phyloP scores from a whole-genome alignment of 345 rosid species.

The Syzygium grande region DNA sequence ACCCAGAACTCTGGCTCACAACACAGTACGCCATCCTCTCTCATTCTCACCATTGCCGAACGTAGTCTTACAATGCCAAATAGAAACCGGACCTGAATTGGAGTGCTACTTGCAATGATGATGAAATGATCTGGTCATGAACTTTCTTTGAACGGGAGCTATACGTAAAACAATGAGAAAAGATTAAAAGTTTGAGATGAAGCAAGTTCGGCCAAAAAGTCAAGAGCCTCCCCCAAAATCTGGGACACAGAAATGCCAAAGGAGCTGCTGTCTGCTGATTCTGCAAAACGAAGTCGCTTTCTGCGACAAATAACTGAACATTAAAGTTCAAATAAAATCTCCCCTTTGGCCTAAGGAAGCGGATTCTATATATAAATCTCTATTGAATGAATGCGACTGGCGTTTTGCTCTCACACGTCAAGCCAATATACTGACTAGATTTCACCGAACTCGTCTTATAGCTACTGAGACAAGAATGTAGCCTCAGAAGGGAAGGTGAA shows the following conservation, averaged over 20 bases:
- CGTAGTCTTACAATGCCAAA: not conserved
- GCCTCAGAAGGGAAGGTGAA: not conserved
- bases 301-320: not conserved
- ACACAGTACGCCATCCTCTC: conserved; percentile 7
- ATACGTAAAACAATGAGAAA: not conserved
- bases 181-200: not conserved
- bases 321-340: not conserved
- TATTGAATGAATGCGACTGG: not conserved
- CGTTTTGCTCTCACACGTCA: not conserved
- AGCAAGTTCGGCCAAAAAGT: not conserved
- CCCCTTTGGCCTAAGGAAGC: not conserved
- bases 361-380: not conserved
- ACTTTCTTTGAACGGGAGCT: not conserved
- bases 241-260: not conserved
- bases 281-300: not conserved
- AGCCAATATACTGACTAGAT: not conserved
- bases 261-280: not conserved
- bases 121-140: not conserved
- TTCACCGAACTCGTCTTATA: not conserved
- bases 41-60: not conserved
- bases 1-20: conserved; percentile 17
- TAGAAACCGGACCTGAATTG: not conserved
- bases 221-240: not conserved
- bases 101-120: not conserved
- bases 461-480: not conserved